Evolutionary conservation across 805 yeast genomes (phyloP).

Genomic region (Metschnikowia picachoensis): DNA sequence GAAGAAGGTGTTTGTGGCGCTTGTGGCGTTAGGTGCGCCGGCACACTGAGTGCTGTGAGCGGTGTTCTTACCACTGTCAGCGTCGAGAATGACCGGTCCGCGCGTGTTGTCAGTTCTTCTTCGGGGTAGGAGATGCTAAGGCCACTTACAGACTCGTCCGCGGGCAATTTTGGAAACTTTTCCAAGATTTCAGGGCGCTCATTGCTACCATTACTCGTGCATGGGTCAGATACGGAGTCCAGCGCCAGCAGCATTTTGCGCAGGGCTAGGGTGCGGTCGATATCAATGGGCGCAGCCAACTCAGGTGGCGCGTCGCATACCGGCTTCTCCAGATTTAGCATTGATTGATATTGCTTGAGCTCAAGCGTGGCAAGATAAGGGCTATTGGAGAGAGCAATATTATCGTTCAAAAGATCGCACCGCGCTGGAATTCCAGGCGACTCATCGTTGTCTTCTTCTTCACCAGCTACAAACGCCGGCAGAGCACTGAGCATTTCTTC

Average conservation of each 20-base stretch:
- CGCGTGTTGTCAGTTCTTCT: neutral
- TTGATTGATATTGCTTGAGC: constrained; percentile 14
- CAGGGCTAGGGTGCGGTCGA: constrained; percentile 16
- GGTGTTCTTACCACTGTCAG: constrained; percentile 25
- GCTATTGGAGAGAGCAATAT: constrained; percentile 2
- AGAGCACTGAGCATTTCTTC: too few species aligned
- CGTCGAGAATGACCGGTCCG: constrained; percentile 15
- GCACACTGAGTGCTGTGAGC: constrained; percentile 9
- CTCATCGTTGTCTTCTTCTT: neutral
- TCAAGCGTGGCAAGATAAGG: constrained; percentile 17
- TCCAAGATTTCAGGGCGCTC: constrained; percentile 1
- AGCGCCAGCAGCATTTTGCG: too few species aligned
- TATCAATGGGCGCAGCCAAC: constrained; percentile 9
- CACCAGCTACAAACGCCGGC: neutral
- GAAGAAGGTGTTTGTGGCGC: constrained; percentile 5
- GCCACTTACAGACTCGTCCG: neutral
- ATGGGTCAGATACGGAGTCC: too few species aligned
- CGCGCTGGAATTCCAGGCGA: constrained; percentile 16
- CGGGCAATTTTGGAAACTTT: neutral
- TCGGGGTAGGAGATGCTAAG: constrained; percentile 4
- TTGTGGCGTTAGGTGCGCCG: constrained; percentile 7
- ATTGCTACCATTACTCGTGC: neutral
- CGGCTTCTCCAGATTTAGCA: constrained; percentile 20
- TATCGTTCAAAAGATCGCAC: constrained; percentile 10
- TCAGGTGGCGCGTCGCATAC: neutral